These are phyloP conservation scores for Pneumocystis carinii DNA, from an alignment of 1,139 yeast species.

Conservation along the genomic window DNA sequence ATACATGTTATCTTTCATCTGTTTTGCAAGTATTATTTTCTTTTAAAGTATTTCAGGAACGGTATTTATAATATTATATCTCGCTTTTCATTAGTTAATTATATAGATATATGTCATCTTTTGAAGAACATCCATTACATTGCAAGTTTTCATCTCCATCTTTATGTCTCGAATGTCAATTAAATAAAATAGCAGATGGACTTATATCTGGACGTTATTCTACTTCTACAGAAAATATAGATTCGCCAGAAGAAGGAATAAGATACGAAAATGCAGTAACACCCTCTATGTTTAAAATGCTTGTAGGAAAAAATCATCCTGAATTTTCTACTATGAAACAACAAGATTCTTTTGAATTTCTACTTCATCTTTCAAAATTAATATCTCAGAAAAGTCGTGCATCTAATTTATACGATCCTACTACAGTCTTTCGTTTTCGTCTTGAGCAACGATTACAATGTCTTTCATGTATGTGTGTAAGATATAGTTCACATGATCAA, in stretches of 20 bases:
- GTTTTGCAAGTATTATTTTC: conserved; percentile 59
- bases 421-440: conserved; percentile 47
- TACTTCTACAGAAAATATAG: conserved; percentile 29
- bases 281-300: conserved; percentile 58
- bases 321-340: conserved; percentile 81
- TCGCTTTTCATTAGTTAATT: conserved; percentile 9
- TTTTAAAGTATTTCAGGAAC: conserved; percentile 24
- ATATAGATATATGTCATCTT: conserved; percentile 9
- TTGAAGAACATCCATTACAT: conserved; percentile 13
- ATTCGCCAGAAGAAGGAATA: conserved; percentile 20
- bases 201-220: conserved; percentile 61
- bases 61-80: conserved; percentile 16
- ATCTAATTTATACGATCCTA: conserved; percentile 27
- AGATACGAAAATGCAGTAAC: conserved; percentile 58
- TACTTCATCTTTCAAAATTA: conserved; percentile 49
- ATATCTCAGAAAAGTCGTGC: conserved; percentile 10
- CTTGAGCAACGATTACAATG: conserved; percentile 55
- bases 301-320: conserved; percentile 61
- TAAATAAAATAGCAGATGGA: conserved; percentile 69
- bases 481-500: conserved; percentile 41
- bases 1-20: conserved; percentile 79
- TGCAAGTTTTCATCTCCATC: conserved; percentile 37
- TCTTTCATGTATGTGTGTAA: conserved; percentile 44
- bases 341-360: conserved; percentile 89
- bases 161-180: conserved; percentile 50